Conservation (phyloP, 768 basidiomycete species). For the Kwoniella pini region DNA sequence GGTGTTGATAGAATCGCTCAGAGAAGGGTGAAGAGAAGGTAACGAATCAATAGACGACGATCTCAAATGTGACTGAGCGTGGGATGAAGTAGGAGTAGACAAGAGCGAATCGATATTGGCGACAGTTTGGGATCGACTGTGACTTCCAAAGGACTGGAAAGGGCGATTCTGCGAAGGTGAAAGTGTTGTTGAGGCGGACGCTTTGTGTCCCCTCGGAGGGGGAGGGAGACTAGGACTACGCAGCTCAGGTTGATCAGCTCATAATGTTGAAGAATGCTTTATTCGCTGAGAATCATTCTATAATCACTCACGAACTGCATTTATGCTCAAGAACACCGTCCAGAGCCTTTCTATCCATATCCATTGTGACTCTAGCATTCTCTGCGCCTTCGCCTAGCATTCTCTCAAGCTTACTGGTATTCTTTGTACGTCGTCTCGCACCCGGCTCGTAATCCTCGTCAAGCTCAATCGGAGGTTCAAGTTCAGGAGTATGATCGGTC, state of each 20-base stretch:
- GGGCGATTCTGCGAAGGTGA: not conserved
- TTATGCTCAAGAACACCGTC: not conserved
- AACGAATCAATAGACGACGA: constrained; percentile 28
- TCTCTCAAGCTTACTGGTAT: constrained; percentile 31
- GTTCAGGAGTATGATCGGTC: constrained; percentile 3
- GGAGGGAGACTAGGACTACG: constrained; percentile 18
- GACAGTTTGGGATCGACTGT: constrained; percentile 9
- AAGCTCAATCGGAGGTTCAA: not conserved
- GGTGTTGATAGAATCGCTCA: constrained; percentile 36
- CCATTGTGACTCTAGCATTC: constrained; percentile 26
- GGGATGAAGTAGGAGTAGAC: not conserved
- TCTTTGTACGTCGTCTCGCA: not conserved
- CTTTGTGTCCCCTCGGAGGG: constrained; percentile 18
- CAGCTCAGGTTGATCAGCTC: not conserved
- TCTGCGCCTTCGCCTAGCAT: constrained; percentile 42
- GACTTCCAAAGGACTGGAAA: not conserved
- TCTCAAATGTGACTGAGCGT: not conserved
- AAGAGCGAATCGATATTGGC: not conserved
- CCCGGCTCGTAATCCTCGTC: not conserved
- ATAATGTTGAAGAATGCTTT: not conserved
- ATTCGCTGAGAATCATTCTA: no score
- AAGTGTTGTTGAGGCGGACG: constrained; percentile 6
- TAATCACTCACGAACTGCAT: not conserved
- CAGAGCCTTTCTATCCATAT: constrained; percentile 26
- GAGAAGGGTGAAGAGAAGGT: constrained; percentile 34